These are phyloP conservation scores for Scleroderma citrinum DNA, from an alignment of 768 basidiomycete genomes.

Conservation along the genomic window DNA sequence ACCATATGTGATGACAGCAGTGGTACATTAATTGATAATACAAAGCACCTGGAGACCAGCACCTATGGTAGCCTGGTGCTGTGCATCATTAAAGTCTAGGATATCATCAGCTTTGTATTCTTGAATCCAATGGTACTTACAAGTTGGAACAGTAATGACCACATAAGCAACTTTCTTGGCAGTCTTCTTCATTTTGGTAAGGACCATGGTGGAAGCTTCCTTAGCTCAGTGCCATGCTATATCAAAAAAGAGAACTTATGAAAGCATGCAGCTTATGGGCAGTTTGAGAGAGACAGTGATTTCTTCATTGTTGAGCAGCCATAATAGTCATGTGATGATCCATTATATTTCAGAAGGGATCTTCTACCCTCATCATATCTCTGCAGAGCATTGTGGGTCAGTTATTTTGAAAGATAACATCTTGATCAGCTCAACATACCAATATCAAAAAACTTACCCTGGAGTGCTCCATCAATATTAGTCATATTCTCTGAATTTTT, in stretches of 20 bases:
- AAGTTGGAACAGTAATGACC: slow-evolving; percentile 96
- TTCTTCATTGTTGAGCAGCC: too few species aligned
- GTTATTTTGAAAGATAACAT: too few species aligned
- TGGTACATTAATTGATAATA: slow-evolving; percentile 97
- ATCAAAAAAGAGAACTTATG: slow-evolving; percentile 40
- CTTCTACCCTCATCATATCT: too few species aligned
- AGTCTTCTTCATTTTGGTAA: slow-evolving; percentile 98
- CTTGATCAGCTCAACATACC: too few species aligned
- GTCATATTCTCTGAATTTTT: too few species aligned
- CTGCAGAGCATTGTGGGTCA: too few species aligned
- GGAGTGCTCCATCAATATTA: too few species aligned
- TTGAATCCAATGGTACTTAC: slow-evolving; percentile 36
- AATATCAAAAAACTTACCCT: too few species aligned
- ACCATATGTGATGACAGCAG: slow-evolving; percentile 96
- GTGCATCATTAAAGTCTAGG: slow-evolving; percentile 96
- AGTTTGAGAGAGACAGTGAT: too few species aligned
- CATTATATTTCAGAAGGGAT: too few species aligned
- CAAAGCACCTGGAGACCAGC: slow-evolving; percentile 93
- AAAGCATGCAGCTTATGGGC: slow-evolving; percentile 78
- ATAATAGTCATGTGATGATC: too few species aligned
- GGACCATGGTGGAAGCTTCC: slow-evolving; percentile 93
- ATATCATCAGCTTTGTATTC: not conserved
- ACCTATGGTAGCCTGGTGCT: slow-evolving; percentile 98
- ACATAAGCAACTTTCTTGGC: slow-evolving; percentile 97
- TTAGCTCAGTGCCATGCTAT: slow-evolving; percentile 33